Evolutionary conservation across 192 early-diverging fungal species (phyloP).

Genomic region (Coemansia sp.): DNA sequence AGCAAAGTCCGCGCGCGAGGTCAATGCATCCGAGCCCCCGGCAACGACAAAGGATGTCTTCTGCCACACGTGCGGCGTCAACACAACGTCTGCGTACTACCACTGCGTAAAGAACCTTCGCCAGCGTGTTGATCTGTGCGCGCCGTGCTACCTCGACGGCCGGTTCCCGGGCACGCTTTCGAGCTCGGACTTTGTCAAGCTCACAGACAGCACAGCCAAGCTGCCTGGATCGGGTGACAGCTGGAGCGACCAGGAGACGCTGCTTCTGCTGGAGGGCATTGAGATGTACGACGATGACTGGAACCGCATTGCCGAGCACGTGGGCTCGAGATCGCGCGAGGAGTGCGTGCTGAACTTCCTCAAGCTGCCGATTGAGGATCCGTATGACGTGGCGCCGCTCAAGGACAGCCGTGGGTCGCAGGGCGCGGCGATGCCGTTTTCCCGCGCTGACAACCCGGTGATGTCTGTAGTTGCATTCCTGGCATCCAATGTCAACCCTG

Average conservation of each 20-base stretch:
- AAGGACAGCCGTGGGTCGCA: slow-evolving; percentile 44
- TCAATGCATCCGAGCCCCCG: slow-evolving; percentile 18
- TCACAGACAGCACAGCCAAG: slow-evolving; percentile 37
- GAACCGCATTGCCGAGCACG: slow-evolving; percentile 87
- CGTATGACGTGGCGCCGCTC: slow-evolving; percentile 58
- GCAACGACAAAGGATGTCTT: slow-evolving; percentile 50
- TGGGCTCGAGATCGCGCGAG: slow-evolving; percentile 85
- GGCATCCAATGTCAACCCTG: slow-evolving; percentile 81
- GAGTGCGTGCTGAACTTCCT: slow-evolving; percentile 90
- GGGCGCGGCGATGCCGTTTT: slow-evolving; percentile 70
- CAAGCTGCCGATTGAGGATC: slow-evolving; percentile 87
- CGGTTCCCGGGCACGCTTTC: slow-evolving; percentile 82
- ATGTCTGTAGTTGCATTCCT: slow-evolving; percentile 90
- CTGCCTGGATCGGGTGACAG: slow-evolving; percentile 55
- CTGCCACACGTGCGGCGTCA: slow-evolving; percentile 84
- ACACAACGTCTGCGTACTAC: slow-evolving; percentile 78
- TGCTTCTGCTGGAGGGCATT: slow-evolving; percentile 86
- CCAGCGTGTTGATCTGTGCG: slow-evolving; percentile 73
- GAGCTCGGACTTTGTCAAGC: slow-evolving; percentile 86
- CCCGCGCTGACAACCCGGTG: slow-evolving; percentile 83
- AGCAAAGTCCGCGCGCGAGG: slow-evolving; percentile 51
- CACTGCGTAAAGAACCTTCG: slow-evolving; percentile 71
- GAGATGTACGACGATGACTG: slow-evolving; percentile 96
- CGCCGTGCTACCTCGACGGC: slow-evolving; percentile 88
- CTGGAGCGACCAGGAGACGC: slow-evolving; percentile 87